Conservation (phyloP, 202 grass and related monocot genomes). For the Alloteropsis angusta region DNA sequence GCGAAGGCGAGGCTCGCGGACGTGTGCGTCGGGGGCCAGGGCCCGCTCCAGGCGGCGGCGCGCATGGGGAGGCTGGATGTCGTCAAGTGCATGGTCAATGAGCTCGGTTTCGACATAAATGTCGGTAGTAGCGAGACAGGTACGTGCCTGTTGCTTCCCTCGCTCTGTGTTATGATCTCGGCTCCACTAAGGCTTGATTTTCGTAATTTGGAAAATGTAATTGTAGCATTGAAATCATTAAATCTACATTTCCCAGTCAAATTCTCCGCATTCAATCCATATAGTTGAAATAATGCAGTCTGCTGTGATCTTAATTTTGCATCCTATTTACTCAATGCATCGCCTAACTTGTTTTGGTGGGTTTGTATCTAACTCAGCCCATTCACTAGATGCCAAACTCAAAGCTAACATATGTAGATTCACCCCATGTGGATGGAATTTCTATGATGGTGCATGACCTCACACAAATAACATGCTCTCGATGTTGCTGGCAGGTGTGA, state of each 20-base stretch:
- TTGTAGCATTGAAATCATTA: not conserved
- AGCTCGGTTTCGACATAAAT: conserved; percentile 26
- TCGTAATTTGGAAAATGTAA: not conserved
- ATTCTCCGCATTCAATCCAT: not conserved
- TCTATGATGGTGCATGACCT: not conserved
- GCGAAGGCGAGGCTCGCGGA: conserved; percentile 11
- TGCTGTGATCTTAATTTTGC: not conserved
- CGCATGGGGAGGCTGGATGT: conserved; percentile 10
- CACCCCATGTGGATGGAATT: not conserved
- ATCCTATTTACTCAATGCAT: not conserved
- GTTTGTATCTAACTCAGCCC: too few species aligned
- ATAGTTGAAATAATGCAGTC: not conserved
- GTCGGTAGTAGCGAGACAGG: not conserved
- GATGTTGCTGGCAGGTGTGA: conserved; percentile 19
- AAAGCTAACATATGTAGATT: not conserved
- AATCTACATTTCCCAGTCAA: not conserved
- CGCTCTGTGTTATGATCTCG: not conserved
- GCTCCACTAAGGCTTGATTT: not conserved
- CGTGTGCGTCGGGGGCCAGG: not conserved
- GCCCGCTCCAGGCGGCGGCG: conserved; percentile 21
- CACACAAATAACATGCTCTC: not conserved
- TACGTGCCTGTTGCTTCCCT: not conserved
- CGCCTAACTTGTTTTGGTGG: too few species aligned
- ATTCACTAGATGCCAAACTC: too few species aligned
- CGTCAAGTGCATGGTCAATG: conserved; percentile 25